Evolutionary conservation across 1,284 basidiomycete genomes (phyloP).

Genomic region (Puccinia novopanici): DNA sequence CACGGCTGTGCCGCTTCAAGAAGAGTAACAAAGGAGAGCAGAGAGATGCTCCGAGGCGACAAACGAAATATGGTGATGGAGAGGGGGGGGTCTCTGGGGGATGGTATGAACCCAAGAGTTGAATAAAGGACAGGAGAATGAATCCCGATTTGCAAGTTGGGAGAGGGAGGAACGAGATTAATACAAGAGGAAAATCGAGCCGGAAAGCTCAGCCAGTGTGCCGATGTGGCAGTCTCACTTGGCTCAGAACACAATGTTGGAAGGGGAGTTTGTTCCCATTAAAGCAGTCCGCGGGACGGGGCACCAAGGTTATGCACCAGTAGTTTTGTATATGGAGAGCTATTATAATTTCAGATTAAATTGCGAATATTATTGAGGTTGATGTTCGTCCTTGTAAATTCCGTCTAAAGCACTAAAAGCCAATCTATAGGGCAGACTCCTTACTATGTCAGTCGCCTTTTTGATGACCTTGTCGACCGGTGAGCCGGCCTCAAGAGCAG

Average conservation of each 20-base stretch:
- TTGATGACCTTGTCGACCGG: constrained; percentile 73
- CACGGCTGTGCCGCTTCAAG: too few species aligned
- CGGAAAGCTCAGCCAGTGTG: not conserved
- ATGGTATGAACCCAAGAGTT: not conserved
- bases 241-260: not conserved
- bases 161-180: not conserved
- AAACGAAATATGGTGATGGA: not conserved
- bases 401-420: constrained; percentile 52
- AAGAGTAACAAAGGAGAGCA: too few species aligned
- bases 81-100: too few species aligned
- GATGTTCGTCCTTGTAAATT: constrained; percentile 51
- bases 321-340: not conserved
- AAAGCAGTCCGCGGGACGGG: not conserved
- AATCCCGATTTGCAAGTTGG: not conserved
- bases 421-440: constrained; percentile 68
- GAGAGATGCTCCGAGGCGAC: not conserved
- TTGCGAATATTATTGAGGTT: not conserved
- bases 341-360: not conserved
- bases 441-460: constrained; percentile 81
- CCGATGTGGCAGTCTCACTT: not conserved
- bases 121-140: not conserved
- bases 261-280: not conserved
- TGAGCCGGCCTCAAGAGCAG: constrained; percentile 71
- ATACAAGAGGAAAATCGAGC: not conserved
- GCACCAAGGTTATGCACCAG: not conserved